Conservation (phyloP, 345 rosid genomes). For the Arabis alpina region DNA sequence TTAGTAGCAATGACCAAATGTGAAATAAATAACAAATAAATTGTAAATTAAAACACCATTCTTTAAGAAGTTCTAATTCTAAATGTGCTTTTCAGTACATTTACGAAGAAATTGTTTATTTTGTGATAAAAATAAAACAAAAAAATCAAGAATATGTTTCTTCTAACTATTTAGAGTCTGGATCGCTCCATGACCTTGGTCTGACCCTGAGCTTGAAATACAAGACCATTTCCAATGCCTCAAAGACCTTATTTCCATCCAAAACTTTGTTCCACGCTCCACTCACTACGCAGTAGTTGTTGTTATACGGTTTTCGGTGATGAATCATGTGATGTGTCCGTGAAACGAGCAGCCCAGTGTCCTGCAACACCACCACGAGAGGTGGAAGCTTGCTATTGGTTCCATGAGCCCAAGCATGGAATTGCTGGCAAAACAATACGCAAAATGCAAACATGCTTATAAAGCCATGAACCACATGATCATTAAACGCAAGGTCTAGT, state of each 20-base stretch:
- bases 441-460: slow-evolving; percentile 58
- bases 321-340: slow-evolving; percentile 65
- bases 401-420: slow-evolving; percentile 89
- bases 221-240: slow-evolving; percentile 68
- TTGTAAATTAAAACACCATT: too few species aligned
- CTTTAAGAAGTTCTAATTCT: too few species aligned
- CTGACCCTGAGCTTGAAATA: slow-evolving; percentile 57
- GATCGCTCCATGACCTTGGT: slow-evolving; percentile 81
- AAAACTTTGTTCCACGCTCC: slow-evolving; percentile 70
- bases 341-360: slow-evolving; percentile 64
- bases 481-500: slow-evolving; percentile 49
- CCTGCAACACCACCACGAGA: slow-evolving; percentile 64
- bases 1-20: too few species aligned
- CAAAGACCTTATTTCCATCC: slow-evolving; percentile 63
- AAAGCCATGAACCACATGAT: slow-evolving; percentile 56
- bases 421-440: slow-evolving; percentile 83
- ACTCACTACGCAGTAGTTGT: slow-evolving; percentile 80
- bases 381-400: slow-evolving; percentile 77
- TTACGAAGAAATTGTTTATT: too few species aligned
- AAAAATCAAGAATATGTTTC: slow-evolving; percentile 26
- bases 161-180: slow-evolving; percentile 64
- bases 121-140: too few species aligned
- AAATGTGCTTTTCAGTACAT: too few species aligned
- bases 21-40: too few species aligned
- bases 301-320: slow-evolving; percentile 71